A percentile compares a stretch with the other conserved stretches of the same genome.
Evolutionary conservation across 805 yeast species (phyloP).

Genomic region (Candida golubevii): DNA sequence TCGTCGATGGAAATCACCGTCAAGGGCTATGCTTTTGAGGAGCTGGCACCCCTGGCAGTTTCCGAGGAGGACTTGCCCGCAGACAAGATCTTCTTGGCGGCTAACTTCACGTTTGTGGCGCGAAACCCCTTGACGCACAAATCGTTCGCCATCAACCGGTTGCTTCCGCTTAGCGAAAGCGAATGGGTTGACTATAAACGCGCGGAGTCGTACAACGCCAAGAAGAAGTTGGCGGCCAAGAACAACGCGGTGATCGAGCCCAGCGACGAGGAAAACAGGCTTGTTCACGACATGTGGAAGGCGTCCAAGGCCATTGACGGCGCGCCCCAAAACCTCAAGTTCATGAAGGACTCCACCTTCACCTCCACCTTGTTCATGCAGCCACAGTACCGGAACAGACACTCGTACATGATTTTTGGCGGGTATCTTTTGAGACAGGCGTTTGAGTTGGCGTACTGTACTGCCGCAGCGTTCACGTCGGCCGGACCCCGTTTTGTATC

Average conservation of each 20-base stretch:
- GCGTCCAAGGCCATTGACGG: conserved; percentile 20
- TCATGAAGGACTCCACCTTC: conserved; percentile 69
- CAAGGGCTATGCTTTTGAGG: conserved; percentile 74
- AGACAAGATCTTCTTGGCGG: conserved; percentile 74
- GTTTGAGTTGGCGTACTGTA: conserved; percentile 89
- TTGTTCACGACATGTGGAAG: conserved; percentile 76
- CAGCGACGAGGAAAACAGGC: conserved; percentile 61
- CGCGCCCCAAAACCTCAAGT: conserved; percentile 29
- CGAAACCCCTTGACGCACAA: conserved; percentile 90
- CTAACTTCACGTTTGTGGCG: conserved; percentile 93
- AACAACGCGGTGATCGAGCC: conserved; percentile 59
- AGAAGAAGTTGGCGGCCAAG: conserved; percentile 75
- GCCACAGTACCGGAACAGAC: conserved; percentile 94
- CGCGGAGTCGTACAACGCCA: conserved; percentile 86
- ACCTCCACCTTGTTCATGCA: conserved; percentile 86
- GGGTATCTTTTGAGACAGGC: conserved; percentile 91
- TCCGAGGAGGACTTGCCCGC: conserved; percentile 55
- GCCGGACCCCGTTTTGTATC: conserved; percentile 87
- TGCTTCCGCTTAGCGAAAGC: conserved; percentile 67
- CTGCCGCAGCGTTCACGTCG: conserved; percentile 83
- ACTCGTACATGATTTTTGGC: conserved; percentile 91
- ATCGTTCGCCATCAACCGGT: conserved; percentile 78
- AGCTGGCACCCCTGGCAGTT: conserved; percentile 47
- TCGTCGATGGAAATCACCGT: conserved; percentile 95
- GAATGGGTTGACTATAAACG: conserved; percentile 83